A percentile compares a stretch with the other conserved stretches of the same genome.
Evolutionary conservation across 352 stramenopile species (phyloP).

Genomic region (Phytophthora capsici): DNA sequence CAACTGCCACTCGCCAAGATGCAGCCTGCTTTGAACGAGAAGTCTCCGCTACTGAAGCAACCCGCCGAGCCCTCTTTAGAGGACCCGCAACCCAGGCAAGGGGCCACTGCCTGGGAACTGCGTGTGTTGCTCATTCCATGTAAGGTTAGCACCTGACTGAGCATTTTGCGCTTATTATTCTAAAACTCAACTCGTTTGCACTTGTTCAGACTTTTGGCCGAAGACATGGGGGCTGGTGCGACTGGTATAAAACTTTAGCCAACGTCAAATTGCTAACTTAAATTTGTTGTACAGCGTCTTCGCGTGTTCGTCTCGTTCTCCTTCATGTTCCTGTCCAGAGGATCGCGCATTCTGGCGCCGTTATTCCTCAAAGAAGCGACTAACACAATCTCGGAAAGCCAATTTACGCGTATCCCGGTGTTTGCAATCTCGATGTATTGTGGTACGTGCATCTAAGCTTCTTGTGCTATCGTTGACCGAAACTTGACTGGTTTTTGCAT

Average conservation of each 20-base stretch:
- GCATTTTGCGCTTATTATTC: not conserved
- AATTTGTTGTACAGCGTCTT: slow-evolving; percentile 40
- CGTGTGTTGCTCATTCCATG: slow-evolving; percentile 76
- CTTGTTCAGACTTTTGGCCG: slow-evolving; percentile 73
- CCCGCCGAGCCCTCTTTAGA: slow-evolving; percentile 23
- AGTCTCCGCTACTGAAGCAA: slow-evolving; percentile 46
- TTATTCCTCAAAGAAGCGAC: slow-evolving; percentile 80
- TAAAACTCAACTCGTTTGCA: too few species aligned
- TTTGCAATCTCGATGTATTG: slow-evolving; percentile 69
- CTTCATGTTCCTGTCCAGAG: slow-evolving; percentile 76
- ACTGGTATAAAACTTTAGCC: not conserved
- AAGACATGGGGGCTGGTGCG: slow-evolving; percentile 68
- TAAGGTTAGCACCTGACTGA: slow-evolving; percentile 34
- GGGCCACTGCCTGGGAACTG: slow-evolving; percentile 63
- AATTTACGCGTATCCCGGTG: slow-evolving; percentile 48
- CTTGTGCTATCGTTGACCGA: not conserved
- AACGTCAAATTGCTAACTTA: not conserved
- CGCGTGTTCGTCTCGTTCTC: slow-evolving; percentile 67
- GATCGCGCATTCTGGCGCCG: slow-evolving; percentile 68
- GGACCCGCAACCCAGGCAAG: slow-evolving; percentile 26
- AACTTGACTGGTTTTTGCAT: not conserved
- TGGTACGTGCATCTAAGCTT: slow-evolving; percentile 29
- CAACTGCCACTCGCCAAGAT: slow-evolving; percentile 33
- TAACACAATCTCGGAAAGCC: slow-evolving; percentile 51
- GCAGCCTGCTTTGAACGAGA: slow-evolving; percentile 37